Base-by-base conservation (phyloP, 148 eudicot species). In the Spergularia bocconei region DNA sequence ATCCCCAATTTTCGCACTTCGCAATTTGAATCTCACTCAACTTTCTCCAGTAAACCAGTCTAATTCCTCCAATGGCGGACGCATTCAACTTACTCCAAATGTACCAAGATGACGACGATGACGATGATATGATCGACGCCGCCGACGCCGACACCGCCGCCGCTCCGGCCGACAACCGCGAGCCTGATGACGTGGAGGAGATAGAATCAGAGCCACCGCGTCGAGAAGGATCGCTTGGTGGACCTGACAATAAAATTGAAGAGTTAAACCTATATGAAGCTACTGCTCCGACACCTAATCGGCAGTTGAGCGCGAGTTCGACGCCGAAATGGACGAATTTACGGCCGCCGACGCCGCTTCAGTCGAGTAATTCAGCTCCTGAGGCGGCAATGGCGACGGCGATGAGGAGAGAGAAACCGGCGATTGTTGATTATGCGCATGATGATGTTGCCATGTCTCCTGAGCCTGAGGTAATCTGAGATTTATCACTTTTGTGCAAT, bases 371-470 rank as follows among this genome's bases (percentile, higher is more conserved):
- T 5, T 72, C 76, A 25, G 67, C 64, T 44, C 44, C 67, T 29
- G 55, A 57, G 41, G 36, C 64, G 44, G 82, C 48, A 54, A 29
- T 69, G 63, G 50, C 51, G 41, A 21, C 64, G 44, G 82, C 48
- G 62, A 29, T 69, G 63, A 69, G 83, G 81, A 79, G 68, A 71
- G 82, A 80, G 68, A 85, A 83, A 63, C 86, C 84, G 14, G 72
- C 89, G 0, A 93, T 93, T 67, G 97, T 93, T 16, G 97, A 93
- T 87, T 93, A 93, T 73, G 98, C 88, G 1, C 97, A 91, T 29
- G 97, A 93, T 65, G 98, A 90, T 77, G 84, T 80, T 50, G 89
- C 90, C 19, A 71, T 88, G 88, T 93, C 98, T 56, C 98, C 98
- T 69, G 93, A 91, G 62, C 80, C 88, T 23, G 90, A 93, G 98